Evolutionary conservation across 805 yeast genomes (phyloP).

Genomic region (Wickerhamiella brachini): DNA sequence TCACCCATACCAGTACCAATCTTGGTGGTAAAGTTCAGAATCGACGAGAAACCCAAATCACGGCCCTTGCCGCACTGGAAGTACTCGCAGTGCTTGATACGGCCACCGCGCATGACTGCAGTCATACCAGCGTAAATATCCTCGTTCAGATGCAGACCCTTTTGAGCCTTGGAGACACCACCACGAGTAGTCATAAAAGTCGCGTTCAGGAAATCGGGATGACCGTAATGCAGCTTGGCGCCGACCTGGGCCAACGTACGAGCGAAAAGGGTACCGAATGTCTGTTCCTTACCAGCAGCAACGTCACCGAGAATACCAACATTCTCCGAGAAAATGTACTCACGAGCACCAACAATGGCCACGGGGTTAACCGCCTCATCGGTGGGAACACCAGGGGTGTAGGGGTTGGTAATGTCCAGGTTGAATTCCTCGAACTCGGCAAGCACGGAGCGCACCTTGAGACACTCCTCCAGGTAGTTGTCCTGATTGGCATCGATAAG

Average conservation of each 20-base stretch:
- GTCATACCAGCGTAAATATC: slow-evolving; percentile 95
- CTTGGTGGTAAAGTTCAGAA: slow-evolving; percentile 84
- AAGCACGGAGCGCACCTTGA: slow-evolving; percentile 74
- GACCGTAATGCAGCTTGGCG: slow-evolving; percentile 90
- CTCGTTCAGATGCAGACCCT: slow-evolving; percentile 82
- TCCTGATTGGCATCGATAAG: slow-evolving; percentile 95
- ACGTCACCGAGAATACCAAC: slow-evolving; percentile 89
- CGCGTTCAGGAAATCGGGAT: slow-evolving; percentile 87
- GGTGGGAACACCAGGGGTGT: slow-evolving; percentile 39
- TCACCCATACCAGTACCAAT: slow-evolving; percentile 99
- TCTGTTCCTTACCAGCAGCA: slow-evolving; percentile 95
- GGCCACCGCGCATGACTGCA: slow-evolving; percentile 78
- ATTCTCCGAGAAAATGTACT: slow-evolving; percentile 84
- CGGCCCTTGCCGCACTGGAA: slow-evolving; percentile 96
- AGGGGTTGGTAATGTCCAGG: slow-evolving; percentile 36
- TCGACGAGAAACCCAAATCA: slow-evolving; percentile 86
- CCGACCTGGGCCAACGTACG: slow-evolving; percentile 88
- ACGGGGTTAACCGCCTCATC: slow-evolving; percentile 38
- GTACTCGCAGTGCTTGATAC: slow-evolving; percentile 89
- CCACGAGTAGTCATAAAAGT: slow-evolving; percentile 92
- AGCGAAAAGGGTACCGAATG: slow-evolving; percentile 91
- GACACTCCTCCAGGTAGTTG: slow-evolving; percentile 85
- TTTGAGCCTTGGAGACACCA: slow-evolving; percentile 90
- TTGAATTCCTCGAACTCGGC: slow-evolving; percentile 83
- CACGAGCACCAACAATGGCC: slow-evolving; percentile 91